These are phyloP conservation scores for Clohesyomyces aquaticus DNA, from an alignment of 495 filamentous ascomycete genomes.

Conservation along the genomic window DNA sequence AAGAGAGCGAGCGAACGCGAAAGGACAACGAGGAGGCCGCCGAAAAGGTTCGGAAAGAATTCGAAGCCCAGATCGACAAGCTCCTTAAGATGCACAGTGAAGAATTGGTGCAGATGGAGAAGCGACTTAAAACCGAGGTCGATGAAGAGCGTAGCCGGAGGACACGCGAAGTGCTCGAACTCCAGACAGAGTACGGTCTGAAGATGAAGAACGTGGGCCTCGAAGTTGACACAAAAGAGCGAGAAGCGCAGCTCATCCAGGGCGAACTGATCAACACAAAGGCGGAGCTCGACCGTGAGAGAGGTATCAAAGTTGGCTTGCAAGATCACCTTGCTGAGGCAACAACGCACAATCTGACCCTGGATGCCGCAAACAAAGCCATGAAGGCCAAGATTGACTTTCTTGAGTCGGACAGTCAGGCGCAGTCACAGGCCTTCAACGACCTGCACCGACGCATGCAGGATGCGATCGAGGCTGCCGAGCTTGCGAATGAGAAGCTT, in stretches of 20 bases:
- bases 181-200: slow-evolving; percentile 62
- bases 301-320: slow-evolving; percentile 57
- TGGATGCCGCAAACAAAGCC: slow-evolving; percentile 75
- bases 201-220: slow-evolving; percentile 67
- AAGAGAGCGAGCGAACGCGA: slow-evolving; percentile 34
- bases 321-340: slow-evolving; percentile 66
- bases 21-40: slow-evolving; percentile 50
- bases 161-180: slow-evolving; percentile 66
- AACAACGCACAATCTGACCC: slow-evolving; percentile 61
- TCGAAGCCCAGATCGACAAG: slow-evolving; percentile 41
- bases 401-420: slow-evolving; percentile 83
- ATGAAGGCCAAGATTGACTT: slow-evolving; percentile 81
- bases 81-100: slow-evolving; percentile 42
- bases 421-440: slow-evolving; percentile 78
- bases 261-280: slow-evolving; percentile 60
- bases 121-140: slow-evolving; percentile 40
- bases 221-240: slow-evolving; percentile 66
- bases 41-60: slow-evolving; percentile 42
- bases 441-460: slow-evolving; percentile 75
- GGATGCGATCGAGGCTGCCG: slow-evolving; percentile 70
- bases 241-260: slow-evolving; percentile 55
- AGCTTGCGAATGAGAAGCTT: slow-evolving; percentile 76
- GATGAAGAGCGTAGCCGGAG: slow-evolving; percentile 60
- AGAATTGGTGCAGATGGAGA: slow-evolving; percentile 42
- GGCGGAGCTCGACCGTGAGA: slow-evolving; percentile 55